Evolutionary conservation across 225 moss, liverwort and hornwort species (phyloP).

Genomic region (Takakia lepidozioides): DNA sequence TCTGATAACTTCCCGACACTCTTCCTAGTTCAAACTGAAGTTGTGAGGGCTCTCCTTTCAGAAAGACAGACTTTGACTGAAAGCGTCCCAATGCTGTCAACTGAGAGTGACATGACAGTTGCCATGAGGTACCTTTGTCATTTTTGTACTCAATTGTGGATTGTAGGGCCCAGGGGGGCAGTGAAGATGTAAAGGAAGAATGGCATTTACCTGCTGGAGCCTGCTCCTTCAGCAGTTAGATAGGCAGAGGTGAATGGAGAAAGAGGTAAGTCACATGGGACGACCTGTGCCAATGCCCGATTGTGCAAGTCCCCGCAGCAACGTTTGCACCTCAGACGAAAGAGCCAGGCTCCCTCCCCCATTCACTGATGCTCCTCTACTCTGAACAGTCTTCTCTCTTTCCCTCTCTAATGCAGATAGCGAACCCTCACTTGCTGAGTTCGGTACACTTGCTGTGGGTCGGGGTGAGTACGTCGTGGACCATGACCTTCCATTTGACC

Average conservation of each 20-base stretch:
- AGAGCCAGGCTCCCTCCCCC: slow-evolving; percentile 24
- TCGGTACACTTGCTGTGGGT: slow-evolving; percentile 27
- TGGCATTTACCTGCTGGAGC: slow-evolving; percentile 2
- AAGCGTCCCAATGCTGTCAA: no score
- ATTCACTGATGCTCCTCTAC: slow-evolving; percentile 20
- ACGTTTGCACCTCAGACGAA: slow-evolving; percentile 40
- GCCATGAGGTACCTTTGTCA: no score
- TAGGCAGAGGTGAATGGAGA: no score
- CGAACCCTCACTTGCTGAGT: slow-evolving; percentile 41
- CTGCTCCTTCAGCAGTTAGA: neutral
- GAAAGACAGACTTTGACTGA: no score
- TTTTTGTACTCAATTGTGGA: no score
- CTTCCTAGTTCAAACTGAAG: no score
- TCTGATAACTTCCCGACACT: no score
- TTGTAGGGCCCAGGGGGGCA: no score
- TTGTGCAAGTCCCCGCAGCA: slow-evolving; percentile 42
- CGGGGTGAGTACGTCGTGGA: slow-evolving; percentile 52
- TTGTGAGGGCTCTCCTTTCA: no score
- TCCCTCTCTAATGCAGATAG: slow-evolving; percentile 33
- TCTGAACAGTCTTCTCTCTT: slow-evolving; percentile 30
- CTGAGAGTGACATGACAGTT: no score
- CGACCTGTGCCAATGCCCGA: slow-evolving; percentile 26
- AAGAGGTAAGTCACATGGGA: neutral
- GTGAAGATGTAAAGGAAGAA: no score
- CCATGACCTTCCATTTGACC: slow-evolving; percentile 55